Evolutionary conservation across 257 asterid species (phyloP).

Genomic region (Solanum etuberosum): DNA sequence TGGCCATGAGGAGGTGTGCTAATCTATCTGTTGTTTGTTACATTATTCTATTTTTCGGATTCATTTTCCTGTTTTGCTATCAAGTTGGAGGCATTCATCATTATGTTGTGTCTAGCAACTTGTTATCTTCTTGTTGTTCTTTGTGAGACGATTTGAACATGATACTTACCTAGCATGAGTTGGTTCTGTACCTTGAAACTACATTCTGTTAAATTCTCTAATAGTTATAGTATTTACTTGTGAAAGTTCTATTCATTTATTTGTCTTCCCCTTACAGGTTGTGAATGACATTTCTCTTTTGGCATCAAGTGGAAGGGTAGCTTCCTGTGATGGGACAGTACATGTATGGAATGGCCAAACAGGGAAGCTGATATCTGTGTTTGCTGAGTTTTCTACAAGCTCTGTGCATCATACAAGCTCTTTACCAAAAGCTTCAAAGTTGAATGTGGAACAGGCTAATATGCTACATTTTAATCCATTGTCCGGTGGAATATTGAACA

Average conservation of each 20-base stretch:
- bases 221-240: background rate
- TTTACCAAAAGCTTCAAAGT: conserved; percentile 29
- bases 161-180: background rate
- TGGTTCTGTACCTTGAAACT: background rate
- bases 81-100: background rate
- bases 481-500: conserved; percentile 67
- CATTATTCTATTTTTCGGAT: background rate
- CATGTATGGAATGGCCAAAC: conserved; percentile 94
- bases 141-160: background rate
- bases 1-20: conserved; percentile 94
- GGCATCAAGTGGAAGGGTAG: conserved; percentile 79
- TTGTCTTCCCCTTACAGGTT: conserved; percentile 36
- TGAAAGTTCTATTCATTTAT: background rate
- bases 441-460: conserved; percentile 62
- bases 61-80: background rate
- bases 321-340: conserved; percentile 97
- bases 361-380: conserved; percentile 60
- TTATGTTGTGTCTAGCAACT: background rate
- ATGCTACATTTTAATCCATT: conserved; percentile 64
- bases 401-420: conserved; percentile 25
- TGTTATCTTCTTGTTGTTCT: background rate
- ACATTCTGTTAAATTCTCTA: background rate
- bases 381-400: conserved; percentile 48
- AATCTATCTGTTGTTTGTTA: background rate
- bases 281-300: conserved; percentile 74